Evolutionary conservation across 352 stramenopile genomes (phyloP).

Genomic region (Phytophthora kernoviae): DNA sequence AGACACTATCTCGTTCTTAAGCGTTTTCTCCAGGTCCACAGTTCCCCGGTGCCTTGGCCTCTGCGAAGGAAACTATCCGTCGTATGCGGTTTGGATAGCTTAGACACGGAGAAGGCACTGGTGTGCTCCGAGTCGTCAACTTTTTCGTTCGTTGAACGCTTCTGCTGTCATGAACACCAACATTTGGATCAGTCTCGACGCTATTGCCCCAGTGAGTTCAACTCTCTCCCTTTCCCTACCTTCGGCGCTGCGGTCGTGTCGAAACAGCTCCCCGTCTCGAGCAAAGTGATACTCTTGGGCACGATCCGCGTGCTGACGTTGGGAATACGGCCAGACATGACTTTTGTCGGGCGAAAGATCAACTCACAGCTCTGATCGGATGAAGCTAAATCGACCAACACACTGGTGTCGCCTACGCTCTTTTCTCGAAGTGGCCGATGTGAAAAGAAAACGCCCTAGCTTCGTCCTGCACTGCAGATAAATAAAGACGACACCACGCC

Average conservation of each 20-base stretch:
- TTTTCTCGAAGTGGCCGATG: slow-evolving; percentile 49
- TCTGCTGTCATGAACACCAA: slow-evolving; percentile 32
- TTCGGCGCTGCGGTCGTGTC: slow-evolving; percentile 86
- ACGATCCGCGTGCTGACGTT: slow-evolving; percentile 87
- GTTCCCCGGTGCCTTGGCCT: slow-evolving; percentile 89
- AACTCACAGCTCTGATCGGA: slow-evolving; percentile 1
- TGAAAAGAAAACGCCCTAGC: slow-evolving; percentile 18
- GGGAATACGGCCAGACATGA: slow-evolving; percentile 70
- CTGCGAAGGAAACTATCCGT: slow-evolving; percentile 92
- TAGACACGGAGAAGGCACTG: slow-evolving; percentile 92
- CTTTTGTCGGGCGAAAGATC: slow-evolving; percentile 2
- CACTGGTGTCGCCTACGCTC: slow-evolving; percentile 8
- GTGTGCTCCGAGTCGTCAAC: slow-evolving; percentile 61
- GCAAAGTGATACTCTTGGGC: slow-evolving; percentile 71
- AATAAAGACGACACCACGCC: slow-evolving; percentile 26
- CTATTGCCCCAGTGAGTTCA: not conserved
- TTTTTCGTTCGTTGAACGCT: slow-evolving; percentile 77
- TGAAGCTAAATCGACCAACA: not conserved
- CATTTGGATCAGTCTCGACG: not conserved
- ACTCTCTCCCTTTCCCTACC: slow-evolving; percentile 26
- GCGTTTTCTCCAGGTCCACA: slow-evolving; percentile 61
- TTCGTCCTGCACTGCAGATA: slow-evolving; percentile 9
- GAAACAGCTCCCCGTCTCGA: slow-evolving; percentile 95
- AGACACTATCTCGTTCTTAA: slow-evolving; percentile 51
- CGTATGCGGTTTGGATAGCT: slow-evolving; percentile 81